Percentiles rank a stretch among this genome's conserved stretches.
These are phyloP conservation scores for Paramecium primaurelia DNA, from an alignment of 73 alveolate genomes.

Conservation along the genomic window DNA sequence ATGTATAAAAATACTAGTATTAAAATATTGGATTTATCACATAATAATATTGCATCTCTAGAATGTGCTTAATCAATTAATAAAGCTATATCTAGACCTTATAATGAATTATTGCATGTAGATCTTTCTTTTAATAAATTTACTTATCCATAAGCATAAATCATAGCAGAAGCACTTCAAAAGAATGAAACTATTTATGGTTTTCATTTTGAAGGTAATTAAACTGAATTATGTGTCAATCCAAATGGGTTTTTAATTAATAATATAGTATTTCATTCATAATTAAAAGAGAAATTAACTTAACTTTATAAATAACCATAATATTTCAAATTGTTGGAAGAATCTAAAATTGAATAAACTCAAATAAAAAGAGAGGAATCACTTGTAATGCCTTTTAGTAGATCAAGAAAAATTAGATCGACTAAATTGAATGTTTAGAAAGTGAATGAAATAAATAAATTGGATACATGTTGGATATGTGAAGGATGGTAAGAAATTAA, in stretches of 20 bases:
- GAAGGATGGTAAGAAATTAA: conserved; percentile 93
- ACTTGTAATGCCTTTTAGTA: neutral
- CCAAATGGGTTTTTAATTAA: neutral
- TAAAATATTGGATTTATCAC: conserved; percentile 26
- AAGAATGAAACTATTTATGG: conserved; percentile 50
- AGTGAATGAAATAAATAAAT: neutral
- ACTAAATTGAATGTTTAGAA: neutral
- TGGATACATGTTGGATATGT: conserved; percentile 89
- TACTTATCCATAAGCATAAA: neutral
- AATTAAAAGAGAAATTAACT: neutral
- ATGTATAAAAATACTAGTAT: conserved; percentile 16
- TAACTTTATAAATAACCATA: neutral
- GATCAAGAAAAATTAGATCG: neutral
- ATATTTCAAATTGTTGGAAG: conserved; percentile 11
- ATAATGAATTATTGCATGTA: conserved; percentile 24
- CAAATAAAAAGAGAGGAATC: conserved; percentile 51
- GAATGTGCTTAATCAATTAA: neutral
- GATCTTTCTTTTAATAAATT: conserved; percentile 54
- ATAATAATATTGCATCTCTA: conserved; percentile 20
- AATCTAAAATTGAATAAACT: neutral
- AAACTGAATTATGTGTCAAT: neutral
- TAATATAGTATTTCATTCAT: neutral
- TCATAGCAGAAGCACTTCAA: conserved; percentile 17
- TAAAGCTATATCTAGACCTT: neutral
- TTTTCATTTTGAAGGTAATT: conserved; percentile 55